Evolutionary conservation across 2,329 filamentous ascomycete species (phyloP).

Genomic region (Fusarium acutatum): DNA sequence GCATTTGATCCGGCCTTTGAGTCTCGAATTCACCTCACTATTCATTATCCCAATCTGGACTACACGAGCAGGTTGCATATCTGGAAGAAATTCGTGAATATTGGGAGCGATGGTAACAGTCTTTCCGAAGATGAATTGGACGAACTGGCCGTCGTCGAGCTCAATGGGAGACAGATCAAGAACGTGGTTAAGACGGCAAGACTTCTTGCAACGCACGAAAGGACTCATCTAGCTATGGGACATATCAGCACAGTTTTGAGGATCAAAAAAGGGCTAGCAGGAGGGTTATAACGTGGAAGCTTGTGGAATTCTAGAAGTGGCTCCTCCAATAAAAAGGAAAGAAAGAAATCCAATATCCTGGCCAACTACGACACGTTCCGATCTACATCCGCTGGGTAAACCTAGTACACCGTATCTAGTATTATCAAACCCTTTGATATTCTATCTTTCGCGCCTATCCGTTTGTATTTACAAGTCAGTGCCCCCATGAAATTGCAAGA

Average conservation of each 20-base stretch:
- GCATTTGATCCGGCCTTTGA: slow-evolving; percentile 13
- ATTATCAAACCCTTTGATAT: not conserved
- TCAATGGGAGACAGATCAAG: slow-evolving; percentile 23
- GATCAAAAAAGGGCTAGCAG: not conserved
- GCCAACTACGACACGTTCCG: not conserved
- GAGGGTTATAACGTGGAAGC: not conserved
- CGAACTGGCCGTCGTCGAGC: not conserved
- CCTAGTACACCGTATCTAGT: accelerated
- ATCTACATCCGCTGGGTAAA: accelerated
- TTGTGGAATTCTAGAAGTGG: not conserved
- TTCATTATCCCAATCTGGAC: slow-evolving; percentile 2
- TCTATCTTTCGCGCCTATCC: not conserved
- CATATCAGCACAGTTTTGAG: not conserved
- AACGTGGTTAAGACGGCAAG: slow-evolving; percentile 16
- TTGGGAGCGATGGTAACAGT: accelerated
- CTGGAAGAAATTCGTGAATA: slow-evolving; percentile 1
- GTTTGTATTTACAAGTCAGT: not conserved
- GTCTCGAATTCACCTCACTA: slow-evolving; percentile 8
- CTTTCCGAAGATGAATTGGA: not conserved
- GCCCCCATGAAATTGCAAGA: too few species aligned
- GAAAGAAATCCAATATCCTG: not conserved
- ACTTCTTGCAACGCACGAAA: not conserved
- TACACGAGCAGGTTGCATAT: not conserved
- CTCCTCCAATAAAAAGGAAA: not conserved
- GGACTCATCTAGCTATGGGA: not conserved